phyloP scores from a whole-genome alignment of 148 eudicot species.

The Rhododendron griersonianum region DNA sequence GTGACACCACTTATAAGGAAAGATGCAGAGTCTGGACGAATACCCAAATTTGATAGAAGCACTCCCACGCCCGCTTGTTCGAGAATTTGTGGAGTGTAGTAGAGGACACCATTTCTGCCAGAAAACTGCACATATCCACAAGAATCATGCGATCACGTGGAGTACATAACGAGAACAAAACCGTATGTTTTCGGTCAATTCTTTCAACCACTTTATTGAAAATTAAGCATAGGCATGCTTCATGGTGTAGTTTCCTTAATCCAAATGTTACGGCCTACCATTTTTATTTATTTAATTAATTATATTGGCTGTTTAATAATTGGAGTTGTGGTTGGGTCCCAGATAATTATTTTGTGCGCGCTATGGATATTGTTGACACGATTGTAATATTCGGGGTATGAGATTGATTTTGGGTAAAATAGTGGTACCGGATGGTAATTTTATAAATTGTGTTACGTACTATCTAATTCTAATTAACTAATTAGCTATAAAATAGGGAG shows the following conservation, averaged over 20 bases:
- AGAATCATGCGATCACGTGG: background rate
- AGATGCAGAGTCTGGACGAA: slow-evolving; percentile 71
- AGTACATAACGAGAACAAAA: background rate
- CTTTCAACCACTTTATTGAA: background rate
- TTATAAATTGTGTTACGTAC: too few relatives aligned
- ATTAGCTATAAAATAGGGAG: too few relatives aligned
- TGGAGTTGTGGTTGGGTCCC: too few relatives aligned
- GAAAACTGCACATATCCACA: slow-evolving; percentile 50
- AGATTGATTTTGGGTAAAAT: too few relatives aligned
- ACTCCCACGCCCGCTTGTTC: slow-evolving; percentile 85
- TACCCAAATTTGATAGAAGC: slow-evolving; percentile 60
- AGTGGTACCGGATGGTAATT: too few relatives aligned
- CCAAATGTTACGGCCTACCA: too few relatives aligned
- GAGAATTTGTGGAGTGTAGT: slow-evolving; percentile 88
- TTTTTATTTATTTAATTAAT: too few relatives aligned
- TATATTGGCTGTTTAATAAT: too few relatives aligned
- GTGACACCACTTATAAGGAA: slow-evolving; percentile 66
- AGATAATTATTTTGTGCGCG: too few relatives aligned
- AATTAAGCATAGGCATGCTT: background rate
- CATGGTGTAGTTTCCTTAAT: background rate
- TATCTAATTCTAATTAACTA: too few relatives aligned
- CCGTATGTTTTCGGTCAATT: background rate
- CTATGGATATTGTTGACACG: too few relatives aligned
- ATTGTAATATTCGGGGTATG: too few relatives aligned
- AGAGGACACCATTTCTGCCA: slow-evolving; percentile 80